A percentile compares a stretch with the other conserved stretches of the same genome.
Evolutionary conservation across 768 basidiomycete species (phyloP).

Genomic region (Mycena leptocephala): DNA sequence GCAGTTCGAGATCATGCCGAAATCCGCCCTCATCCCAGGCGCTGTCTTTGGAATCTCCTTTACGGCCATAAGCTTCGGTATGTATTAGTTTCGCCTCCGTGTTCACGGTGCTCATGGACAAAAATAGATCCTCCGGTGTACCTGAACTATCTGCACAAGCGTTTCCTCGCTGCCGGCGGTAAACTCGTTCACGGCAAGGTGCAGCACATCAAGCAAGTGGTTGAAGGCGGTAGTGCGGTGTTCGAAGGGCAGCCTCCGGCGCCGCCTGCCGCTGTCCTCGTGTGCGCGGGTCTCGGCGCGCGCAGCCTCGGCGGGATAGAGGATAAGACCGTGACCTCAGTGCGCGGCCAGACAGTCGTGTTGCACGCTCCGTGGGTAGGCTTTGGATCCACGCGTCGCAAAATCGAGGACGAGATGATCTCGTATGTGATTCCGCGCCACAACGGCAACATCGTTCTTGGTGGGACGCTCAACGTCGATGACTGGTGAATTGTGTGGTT

Average conservation of each 20-base stretch:
- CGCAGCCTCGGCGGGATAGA: too few species aligned
- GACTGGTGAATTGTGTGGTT: too few species aligned
- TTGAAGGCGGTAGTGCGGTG: slow-evolving; percentile 57
- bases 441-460: slow-evolving; percentile 66
- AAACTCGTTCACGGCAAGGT: slow-evolving; percentile 62
- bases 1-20: slow-evolving; percentile 27
- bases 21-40: slow-evolving; percentile 18
- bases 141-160: too few species aligned
- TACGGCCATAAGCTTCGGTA: slow-evolving; percentile 27
- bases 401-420: slow-evolving; percentile 36
- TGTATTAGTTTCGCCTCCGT: background rate
- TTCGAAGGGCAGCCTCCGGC: too few species aligned
- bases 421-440: slow-evolving; percentile 80
- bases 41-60: slow-evolving; percentile 25
- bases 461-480: slow-evolving; percentile 79
- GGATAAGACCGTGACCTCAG: too few species aligned
- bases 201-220: slow-evolving; percentile 74
- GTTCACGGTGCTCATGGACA: background rate
- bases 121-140: slow-evolving; percentile 69
- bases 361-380: slow-evolving; percentile 63
- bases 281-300: too few species aligned
- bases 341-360: too few species aligned
- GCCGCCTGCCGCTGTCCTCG: too few species aligned
- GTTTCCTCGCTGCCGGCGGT: slow-evolving; percentile 71
- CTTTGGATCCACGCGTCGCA: slow-evolving; percentile 35